phyloP scores from a whole-genome alignment of 2,329 filamentous ascomycete genomes.

The Lecanicillium sp. region DNA sequence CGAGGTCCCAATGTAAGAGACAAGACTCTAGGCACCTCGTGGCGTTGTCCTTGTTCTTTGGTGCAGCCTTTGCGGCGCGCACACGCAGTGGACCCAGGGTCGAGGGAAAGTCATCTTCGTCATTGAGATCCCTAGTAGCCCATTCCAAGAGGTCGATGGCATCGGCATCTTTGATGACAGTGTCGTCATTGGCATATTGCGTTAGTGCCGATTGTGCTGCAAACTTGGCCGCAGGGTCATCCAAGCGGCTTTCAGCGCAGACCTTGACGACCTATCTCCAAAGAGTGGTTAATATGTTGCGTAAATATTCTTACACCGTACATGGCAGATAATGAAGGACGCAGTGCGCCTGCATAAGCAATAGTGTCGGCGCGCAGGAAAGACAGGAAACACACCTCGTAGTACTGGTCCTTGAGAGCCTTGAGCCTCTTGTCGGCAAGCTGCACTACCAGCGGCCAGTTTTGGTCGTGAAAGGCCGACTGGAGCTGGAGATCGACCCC shows the following conservation, averaged over 20 bases:
- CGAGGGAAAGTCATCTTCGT: constrained; percentile 32
- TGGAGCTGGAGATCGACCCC: constrained; percentile 47
- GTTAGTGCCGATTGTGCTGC: constrained; percentile 35
- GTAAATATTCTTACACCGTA: too few relatives aligned
- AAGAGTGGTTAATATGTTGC: too few relatives aligned
- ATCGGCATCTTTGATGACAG: constrained; percentile 39
- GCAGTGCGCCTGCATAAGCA: too few relatives aligned
- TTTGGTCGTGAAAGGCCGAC: constrained; percentile 44
- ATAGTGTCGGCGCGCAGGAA: neutral
- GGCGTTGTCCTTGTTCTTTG: constrained; percentile 33
- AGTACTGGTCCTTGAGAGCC: constrained; percentile 45
- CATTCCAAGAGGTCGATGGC: constrained; percentile 47
- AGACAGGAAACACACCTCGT: constrained; percentile 32
- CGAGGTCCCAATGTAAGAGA: constrained; percentile 45
- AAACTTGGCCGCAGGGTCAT: constrained; percentile 37
- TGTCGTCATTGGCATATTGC: constrained; percentile 37
- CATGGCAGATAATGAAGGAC: too few relatives aligned
- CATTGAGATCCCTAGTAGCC: constrained; percentile 32
- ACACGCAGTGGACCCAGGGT: constrained; percentile 42
- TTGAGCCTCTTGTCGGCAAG: constrained; percentile 44
- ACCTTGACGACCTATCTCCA: constrained; percentile 33
- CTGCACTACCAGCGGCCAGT: constrained; percentile 42
- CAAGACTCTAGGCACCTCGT: constrained; percentile 43
- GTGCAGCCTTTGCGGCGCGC: constrained; percentile 43
- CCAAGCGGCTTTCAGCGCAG: constrained; percentile 43